Evolutionary conservation across 2,329 filamentous ascomycete genomes (phyloP).

Genomic region (Neurospora sp.): DNA sequence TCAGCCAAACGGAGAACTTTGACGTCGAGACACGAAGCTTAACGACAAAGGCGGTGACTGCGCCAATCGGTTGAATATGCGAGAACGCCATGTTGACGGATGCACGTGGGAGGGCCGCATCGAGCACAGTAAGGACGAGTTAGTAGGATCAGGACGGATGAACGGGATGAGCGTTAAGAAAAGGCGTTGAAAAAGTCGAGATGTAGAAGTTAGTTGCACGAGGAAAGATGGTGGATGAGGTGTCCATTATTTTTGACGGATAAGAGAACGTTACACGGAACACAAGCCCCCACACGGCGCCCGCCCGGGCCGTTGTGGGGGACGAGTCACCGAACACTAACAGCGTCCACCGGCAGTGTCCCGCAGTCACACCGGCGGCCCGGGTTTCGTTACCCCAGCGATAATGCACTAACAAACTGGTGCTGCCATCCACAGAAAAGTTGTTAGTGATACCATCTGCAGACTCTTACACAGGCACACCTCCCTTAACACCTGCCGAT

Average conservation of each 20-base stretch:
- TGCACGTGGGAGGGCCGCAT: background rate
- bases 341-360: background rate
- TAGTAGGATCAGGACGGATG: accelerated
- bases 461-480: background rate
- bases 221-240: background rate
- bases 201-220: background rate
- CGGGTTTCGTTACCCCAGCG: background rate
- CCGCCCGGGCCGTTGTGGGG: background rate
- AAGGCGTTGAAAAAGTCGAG: background rate
- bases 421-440: accelerated
- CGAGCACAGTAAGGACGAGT: background rate
- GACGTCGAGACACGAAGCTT: background rate
- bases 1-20: background rate
- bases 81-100: background rate
- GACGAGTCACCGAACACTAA: background rate
- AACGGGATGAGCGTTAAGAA: background rate
- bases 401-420: background rate
- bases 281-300: background rate
- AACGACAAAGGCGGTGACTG: background rate
- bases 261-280: background rate
- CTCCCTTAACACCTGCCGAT: background rate
- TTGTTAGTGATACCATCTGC: background rate
- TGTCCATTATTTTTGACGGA: background rate
- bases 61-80: background rate
- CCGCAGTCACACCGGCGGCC: background rate